A percentile compares a stretch with the other conserved stretches of the same genome.
phyloP scores from a whole-genome alignment of 345 rosid genomes.

The Dovyalis caffra region DNA sequence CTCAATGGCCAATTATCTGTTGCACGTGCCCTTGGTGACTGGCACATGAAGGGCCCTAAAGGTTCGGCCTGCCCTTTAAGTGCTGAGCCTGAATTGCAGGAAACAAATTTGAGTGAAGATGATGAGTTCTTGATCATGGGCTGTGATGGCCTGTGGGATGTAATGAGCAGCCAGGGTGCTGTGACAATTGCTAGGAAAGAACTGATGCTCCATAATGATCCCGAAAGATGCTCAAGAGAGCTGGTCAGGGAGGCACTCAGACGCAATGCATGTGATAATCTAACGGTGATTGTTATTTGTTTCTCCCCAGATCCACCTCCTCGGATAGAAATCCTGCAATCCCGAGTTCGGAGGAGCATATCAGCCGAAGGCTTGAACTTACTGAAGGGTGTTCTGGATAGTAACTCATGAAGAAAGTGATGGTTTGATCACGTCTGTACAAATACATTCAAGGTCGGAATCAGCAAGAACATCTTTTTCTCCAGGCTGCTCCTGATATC shows the following conservation, averaged over 20 bases:
- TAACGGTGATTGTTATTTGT: constrained; percentile 80
- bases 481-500: constrained; percentile 7
- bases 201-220: constrained; percentile 91
- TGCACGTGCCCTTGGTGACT: constrained; percentile 94
- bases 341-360: constrained; percentile 74
- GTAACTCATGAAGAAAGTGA: constrained; percentile 42
- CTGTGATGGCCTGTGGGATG: constrained; percentile 98
- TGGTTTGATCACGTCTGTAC: not conserved
- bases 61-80: constrained; percentile 85
- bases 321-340: constrained; percentile 63
- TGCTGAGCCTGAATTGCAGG: constrained; percentile 89
- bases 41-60: constrained; percentile 97
- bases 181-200: constrained; percentile 79
- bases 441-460: constrained; percentile 2
- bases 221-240: constrained; percentile 90
- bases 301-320: constrained; percentile 86
- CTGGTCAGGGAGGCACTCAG: constrained; percentile 85
- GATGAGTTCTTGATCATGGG: constrained; percentile 98
- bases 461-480: constrained; percentile 14
- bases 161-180: constrained; percentile 95
- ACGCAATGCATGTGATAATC: constrained; percentile 74
- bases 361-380: constrained; percentile 85
- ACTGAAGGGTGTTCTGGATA: constrained; percentile 78
- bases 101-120: constrained; percentile 61
- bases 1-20: constrained; percentile 97